These are phyloP conservation scores for Fistulifera pelliculosa DNA, from an alignment of 108 stramenopile species.

Conservation along the genomic window DNA sequence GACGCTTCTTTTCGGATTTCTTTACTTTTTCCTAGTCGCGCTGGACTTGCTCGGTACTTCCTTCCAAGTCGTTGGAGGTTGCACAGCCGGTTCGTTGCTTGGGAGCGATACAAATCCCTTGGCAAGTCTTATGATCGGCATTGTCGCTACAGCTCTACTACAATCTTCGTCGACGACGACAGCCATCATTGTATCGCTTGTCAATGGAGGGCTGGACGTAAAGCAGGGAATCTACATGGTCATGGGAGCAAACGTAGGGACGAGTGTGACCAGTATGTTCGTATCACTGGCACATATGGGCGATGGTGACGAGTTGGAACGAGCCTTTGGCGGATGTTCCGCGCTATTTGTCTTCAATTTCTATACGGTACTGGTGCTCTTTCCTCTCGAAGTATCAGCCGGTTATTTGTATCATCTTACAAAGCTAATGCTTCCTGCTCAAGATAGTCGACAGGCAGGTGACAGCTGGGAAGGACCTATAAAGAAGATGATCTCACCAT, in stretches of 20 bases:
- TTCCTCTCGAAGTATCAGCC: slow-evolving; percentile 54
- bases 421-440: slow-evolving; percentile 30
- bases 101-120: slow-evolving; percentile 57
- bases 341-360: slow-evolving; percentile 79
- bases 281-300: slow-evolving; percentile 61
- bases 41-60: slow-evolving; percentile 50
- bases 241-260: slow-evolving; percentile 80
- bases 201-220: slow-evolving; percentile 41
- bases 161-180: slow-evolving; percentile 72
- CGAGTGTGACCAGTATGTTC: slow-evolving; percentile 60
- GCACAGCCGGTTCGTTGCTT: slow-evolving; percentile 51
- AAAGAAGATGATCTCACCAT: slow-evolving; percentile 41
- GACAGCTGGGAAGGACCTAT: slow-evolving; percentile 51
- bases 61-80: slow-evolving; percentile 59
- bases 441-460: slow-evolving; percentile 18
- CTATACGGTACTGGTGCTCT: slow-evolving; percentile 44
- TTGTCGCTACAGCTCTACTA: slow-evolving; percentile 55
- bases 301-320: slow-evolving; percentile 54
- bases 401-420: slow-evolving; percentile 32
- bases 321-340: slow-evolving; percentile 69
- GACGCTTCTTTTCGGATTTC: slow-evolving; percentile 34
- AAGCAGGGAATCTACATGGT: slow-evolving; percentile 50
- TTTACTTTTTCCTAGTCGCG: slow-evolving; percentile 72
- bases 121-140: slow-evolving; percentile 59
- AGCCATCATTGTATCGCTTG: slow-evolving; percentile 69